Conservation (phyloP, 179 eudicot genomes). For the Dionaea muscipula region DNA sequence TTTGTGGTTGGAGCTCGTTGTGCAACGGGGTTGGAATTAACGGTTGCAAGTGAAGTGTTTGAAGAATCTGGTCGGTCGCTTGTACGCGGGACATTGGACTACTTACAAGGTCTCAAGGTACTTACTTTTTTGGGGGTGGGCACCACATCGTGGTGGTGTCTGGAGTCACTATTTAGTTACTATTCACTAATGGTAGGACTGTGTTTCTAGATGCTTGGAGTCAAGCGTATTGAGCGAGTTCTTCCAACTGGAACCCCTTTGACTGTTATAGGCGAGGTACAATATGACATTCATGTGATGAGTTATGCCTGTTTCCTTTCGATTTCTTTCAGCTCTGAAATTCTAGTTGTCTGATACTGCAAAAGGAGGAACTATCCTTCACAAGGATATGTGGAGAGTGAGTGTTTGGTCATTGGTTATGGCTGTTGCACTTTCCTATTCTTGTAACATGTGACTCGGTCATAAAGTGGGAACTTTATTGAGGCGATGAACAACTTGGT, state of each 20-base stretch:
- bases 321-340: too few relatives aligned
- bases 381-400: too few relatives aligned
- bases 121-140: not conserved
- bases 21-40: conserved; percentile 73
- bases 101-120: conserved; percentile 85
- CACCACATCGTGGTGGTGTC: not conserved
- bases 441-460: too few relatives aligned
- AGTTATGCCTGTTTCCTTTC: too few relatives aligned
- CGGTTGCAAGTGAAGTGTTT: conserved; percentile 83
- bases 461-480: too few relatives aligned
- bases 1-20: conserved; percentile 74
- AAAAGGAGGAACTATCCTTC: too few relatives aligned
- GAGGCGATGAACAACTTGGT: too few relatives aligned
- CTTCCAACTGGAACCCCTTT: conserved; percentile 84
- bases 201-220: conserved; percentile 81
- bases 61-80: conserved; percentile 89
- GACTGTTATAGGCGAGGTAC: conserved; percentile 98
- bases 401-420: too few relatives aligned
- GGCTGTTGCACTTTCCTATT: too few relatives aligned
- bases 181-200: conserved; percentile 12
- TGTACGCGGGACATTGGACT: conserved; percentile 78
- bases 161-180: not conserved
- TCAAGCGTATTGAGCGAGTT: conserved; percentile 85
- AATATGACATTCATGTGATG: conserved; percentile 3
- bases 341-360: too few relatives aligned